phyloP scores from a whole-genome alignment of 768 basidiomycete genomes.

The Sarcomyxa edulis region DNA sequence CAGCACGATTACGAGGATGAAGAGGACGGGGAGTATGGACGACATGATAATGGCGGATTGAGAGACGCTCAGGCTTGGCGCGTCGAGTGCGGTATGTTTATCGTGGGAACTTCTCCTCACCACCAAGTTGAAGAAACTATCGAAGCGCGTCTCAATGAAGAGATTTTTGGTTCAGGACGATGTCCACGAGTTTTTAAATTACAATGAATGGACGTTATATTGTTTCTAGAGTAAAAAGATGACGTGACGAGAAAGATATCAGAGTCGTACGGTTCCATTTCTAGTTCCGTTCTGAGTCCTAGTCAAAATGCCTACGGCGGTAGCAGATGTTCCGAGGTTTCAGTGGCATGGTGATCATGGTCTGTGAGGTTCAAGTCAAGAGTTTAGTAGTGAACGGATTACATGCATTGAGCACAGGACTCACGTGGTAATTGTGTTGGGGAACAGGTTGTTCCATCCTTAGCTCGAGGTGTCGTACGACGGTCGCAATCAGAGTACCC shows the following conservation, averaged over 20 bases:
- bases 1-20: constrained; percentile 59
- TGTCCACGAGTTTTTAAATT: no score
- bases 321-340: constrained; percentile 59
- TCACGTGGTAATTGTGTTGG: constrained; percentile 83
- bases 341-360: constrained; percentile 91
- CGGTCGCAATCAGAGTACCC: constrained; percentile 72
- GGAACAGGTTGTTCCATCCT: constrained; percentile 67
- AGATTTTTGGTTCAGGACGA: no score
- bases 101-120: no score
- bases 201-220: no score
- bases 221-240: no score
- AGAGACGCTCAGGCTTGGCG: no score
- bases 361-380: constrained; percentile 37
- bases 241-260: no score
- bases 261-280: no score
- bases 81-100: no score
- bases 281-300: no score
- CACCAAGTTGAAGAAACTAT: no score
- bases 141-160: no score
- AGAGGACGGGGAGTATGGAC: constrained; percentile 62
- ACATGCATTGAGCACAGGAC: constrained; percentile 26
- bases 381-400: not conserved
- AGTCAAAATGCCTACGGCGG: constrained; percentile 58
- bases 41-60: constrained; percentile 50
- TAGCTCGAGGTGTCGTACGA: constrained; percentile 76